phyloP scores from a whole-genome alignment of 805 yeast species.

The Zygoascus bituminiphila region DNA sequence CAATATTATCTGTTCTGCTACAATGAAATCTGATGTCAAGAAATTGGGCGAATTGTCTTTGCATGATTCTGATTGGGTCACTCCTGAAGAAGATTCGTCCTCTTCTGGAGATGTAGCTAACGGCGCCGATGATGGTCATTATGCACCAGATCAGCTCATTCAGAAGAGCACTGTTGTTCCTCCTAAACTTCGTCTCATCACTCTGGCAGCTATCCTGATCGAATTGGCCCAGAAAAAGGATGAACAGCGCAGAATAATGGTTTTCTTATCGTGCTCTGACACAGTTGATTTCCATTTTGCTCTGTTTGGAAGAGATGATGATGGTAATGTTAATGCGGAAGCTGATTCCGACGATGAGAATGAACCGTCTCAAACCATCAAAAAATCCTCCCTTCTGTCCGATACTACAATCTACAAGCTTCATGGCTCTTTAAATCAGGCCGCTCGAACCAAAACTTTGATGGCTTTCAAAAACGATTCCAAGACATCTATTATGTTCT shows the following conservation, averaged over 20 bases:
- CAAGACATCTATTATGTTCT: conserved; percentile 51
- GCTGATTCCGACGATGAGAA: conserved; percentile 28
- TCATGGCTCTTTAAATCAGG: conserved; percentile 89
- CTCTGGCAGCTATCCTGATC: conserved; percentile 60
- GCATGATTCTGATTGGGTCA: conserved; percentile 63
- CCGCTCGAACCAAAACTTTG: conserved; percentile 68
- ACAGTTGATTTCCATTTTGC: conserved; percentile 91
- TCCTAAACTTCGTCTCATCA: conserved; percentile 80
- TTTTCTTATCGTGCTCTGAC: conserved; percentile 89
- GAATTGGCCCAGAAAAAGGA: conserved; percentile 32
- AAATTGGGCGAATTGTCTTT: conserved; percentile 74
- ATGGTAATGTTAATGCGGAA: conserved; percentile 27
- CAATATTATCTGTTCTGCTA: conserved; percentile 88
- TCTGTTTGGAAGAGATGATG: conserved; percentile 57
- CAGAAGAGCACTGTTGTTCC: conserved; percentile 84
- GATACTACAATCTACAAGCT: conserved; percentile 49
- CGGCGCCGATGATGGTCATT: conserved; percentile 21
- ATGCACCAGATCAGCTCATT: conserved; percentile 84
- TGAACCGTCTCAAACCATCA: conserved; percentile 33
- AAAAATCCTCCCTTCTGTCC: conserved; percentile 47
- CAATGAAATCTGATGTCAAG: conserved; percentile 72
- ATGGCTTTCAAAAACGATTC: conserved; percentile 39
- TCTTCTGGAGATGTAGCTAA: conserved; percentile 7
- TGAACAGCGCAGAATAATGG: conserved; percentile 37
- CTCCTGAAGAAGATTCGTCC: conserved; percentile 26